Evolutionary conservation across 2,329 filamentous ascomycete genomes (phyloP), one percentile per base, ranked within the genome.

Genomic region (Scorias spongiosa): DNA sequence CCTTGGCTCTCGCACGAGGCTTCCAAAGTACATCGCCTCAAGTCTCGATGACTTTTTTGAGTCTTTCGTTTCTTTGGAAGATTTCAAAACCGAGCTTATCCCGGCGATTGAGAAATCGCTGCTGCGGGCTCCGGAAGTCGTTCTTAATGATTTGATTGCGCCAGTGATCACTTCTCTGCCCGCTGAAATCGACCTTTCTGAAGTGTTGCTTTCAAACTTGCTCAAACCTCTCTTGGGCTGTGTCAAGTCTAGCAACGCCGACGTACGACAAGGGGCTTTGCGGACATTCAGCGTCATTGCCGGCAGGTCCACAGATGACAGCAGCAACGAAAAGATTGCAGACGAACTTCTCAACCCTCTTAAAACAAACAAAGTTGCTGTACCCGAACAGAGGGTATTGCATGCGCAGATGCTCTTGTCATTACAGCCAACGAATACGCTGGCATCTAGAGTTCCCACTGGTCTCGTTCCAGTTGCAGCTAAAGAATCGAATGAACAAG

Each of bases 401-500:
- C 80, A 95, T 63, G 80, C 85, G 4, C 83, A 91, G 56, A 84
- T 93, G 70, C 70, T 98, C 2, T 69, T 75, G 41, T 68, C 71
- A 6, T 63, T 89, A 28, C 71, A 76, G 1, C 66, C 76, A 38
- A 81, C 78, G 2, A 61, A 69, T 10, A 63, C 71, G 2, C 70
- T 82, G 34, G 81, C 84, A 1, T 70, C 73, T 45, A 82, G 82
- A 51, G 71, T 89, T 28, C 72, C 78, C 1, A 66, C 71, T 41
- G 76, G 75, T 6, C 70, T 96, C 46, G 76, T 81, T 6, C 64
- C 76, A 14, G 69, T 86, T 11, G 79, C 83, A 14, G 66, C 74
- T 6, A 94, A 95, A 57, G 91, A 98, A 64, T 80, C 87, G 7
- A 96, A 93, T 54, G 91, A 98, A 61, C 67, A 72, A 30, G 88